phyloP scores from a whole-genome alignment of 805 yeast species.

The Myxozyma lipomycoides region DNA sequence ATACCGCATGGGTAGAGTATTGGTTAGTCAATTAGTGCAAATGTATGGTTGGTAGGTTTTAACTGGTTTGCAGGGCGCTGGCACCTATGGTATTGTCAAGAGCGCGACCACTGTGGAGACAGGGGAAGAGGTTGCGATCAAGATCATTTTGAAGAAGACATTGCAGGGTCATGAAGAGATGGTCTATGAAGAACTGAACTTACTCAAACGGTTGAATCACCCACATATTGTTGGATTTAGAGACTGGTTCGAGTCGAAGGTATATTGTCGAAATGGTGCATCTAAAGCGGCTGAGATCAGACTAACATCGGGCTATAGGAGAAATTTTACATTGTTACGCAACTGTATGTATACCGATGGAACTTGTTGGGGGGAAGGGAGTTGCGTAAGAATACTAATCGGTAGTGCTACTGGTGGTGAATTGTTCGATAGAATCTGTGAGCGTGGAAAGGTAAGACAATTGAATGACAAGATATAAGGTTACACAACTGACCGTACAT shows the following conservation, averaged over 20 bases:
- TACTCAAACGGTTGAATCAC: conserved; percentile 66
- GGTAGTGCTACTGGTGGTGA: conserved; percentile 88
- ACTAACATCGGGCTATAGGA: too few relatives aligned
- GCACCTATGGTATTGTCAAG: conserved; percentile 89
- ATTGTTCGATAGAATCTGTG: conserved; percentile 78
- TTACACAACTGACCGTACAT: background rate
- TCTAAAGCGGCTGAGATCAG: too few relatives aligned
- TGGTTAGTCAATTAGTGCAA: conserved; percentile 7
- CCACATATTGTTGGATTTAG: conserved; percentile 85
- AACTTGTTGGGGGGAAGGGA: background rate
- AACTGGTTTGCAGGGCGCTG: conserved; percentile 80
- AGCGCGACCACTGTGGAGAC: conserved; percentile 55
- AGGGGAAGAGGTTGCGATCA: conserved; percentile 77
- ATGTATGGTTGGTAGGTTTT: background rate
- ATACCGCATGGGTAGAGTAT: conserved; percentile 20
- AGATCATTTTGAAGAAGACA: conserved; percentile 81
- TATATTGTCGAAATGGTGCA: too few relatives aligned
- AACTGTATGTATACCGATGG: conserved; percentile 49
- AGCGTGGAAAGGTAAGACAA: conserved; percentile 49
- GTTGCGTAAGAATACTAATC: background rate
- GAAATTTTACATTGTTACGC: conserved; percentile 89
- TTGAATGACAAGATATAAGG: background rate
- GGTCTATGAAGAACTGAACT: conserved; percentile 70
- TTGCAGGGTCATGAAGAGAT: conserved; percentile 72
- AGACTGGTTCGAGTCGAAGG: conserved; percentile 87